phyloP scores from a whole-genome alignment of 2,329 filamentous ascomycete genomes.

The Pseudogymnoascus sp. region DNA sequence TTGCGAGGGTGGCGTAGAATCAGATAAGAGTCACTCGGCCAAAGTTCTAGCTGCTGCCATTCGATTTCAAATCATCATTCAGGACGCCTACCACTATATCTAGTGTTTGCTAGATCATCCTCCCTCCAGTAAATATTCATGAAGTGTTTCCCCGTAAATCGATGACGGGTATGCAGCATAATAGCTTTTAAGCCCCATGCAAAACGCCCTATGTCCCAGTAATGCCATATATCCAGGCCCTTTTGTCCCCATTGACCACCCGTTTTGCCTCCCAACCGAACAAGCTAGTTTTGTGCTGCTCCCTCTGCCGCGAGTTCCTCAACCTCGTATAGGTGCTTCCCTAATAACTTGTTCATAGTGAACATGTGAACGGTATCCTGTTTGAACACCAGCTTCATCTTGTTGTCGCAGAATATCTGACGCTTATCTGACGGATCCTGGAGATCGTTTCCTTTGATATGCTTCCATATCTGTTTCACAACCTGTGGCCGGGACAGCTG shows the following conservation, averaged over 20 bases:
- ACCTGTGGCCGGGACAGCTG: slow-evolving; percentile 90
- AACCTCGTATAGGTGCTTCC: slow-evolving; percentile 78
- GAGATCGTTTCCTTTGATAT: slow-evolving; percentile 81
- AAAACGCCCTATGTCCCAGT: not conserved
- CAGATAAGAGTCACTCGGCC: not conserved
- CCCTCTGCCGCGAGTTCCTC: slow-evolving; percentile 50
- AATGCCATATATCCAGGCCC: slow-evolving; percentile 4
- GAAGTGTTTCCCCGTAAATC: not conserved
- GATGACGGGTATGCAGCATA: not conserved
- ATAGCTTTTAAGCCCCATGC: not conserved
- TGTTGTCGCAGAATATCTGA: slow-evolving; percentile 87
- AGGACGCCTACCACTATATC: not conserved
- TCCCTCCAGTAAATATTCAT: not conserved
- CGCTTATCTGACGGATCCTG: slow-evolving; percentile 89
- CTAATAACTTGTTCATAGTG: slow-evolving; percentile 96
- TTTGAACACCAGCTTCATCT: slow-evolving; percentile 88
- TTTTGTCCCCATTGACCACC: not conserved
- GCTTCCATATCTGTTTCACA: slow-evolving; percentile 92
- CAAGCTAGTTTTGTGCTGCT: not conserved
- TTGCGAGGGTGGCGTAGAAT: not conserved
- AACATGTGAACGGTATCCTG: slow-evolving; percentile 94
- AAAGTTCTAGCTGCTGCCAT: not conserved
- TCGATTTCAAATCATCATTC: slow-evolving; percentile 5
- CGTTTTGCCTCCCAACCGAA: not conserved
- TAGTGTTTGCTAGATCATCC: not conserved